Evolutionary conservation across 768 basidiomycete genomes (phyloP), one percentile per base, ranked within the genome.

Genomic region (Nevesoporus exiguus): DNA sequence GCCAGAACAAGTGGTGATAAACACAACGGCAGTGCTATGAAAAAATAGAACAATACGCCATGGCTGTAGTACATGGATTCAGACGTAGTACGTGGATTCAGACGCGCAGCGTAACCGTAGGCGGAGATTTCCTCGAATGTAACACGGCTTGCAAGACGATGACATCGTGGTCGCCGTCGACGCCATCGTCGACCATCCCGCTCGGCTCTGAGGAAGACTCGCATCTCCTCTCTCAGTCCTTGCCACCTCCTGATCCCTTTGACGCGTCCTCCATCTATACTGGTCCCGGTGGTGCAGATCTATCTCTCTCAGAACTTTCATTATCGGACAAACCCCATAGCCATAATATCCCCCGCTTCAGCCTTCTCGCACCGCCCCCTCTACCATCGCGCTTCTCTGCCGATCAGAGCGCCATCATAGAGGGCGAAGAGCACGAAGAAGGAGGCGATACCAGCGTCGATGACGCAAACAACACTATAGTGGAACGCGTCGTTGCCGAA

Each of bases 221-320:
- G 3, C 71, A 68, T 46, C 69, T 84, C 14, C 72, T 84, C 37
- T 79, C 77, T 10, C 77, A 80, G 58, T 76, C 80, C 0, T 71
- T 76, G 6, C 69, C 73, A 44, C 67, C 70, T 36, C 61, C 68
- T 24, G 69, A 71, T 37, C 44, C 63, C 7, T 65, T 67, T 49
- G 67, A 69, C 52, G 61, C 62, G 13, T 63, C 71, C 40, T 65
- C 69, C 41, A 70, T 66, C 11, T 61, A 70, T 52, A 76, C 76
- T 2, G 78, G 75, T 6, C 76, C 71, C 17, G 74, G 75, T 15
- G 75, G 74, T 31, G 76, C 74, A 55, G 82, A 83, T 65, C 73
- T 84, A 3, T 83, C 82, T 7, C 66, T 84, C 42, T 82, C 82
- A 1, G 82, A 84, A 55, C 75, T 84, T 5, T 82, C 78, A 17